Percentiles rank a stretch among this genome's conserved stretches.
Evolutionary conservation across 306 rosid genomes (phyloP).

Genomic region (Rosa chinensis): DNA sequence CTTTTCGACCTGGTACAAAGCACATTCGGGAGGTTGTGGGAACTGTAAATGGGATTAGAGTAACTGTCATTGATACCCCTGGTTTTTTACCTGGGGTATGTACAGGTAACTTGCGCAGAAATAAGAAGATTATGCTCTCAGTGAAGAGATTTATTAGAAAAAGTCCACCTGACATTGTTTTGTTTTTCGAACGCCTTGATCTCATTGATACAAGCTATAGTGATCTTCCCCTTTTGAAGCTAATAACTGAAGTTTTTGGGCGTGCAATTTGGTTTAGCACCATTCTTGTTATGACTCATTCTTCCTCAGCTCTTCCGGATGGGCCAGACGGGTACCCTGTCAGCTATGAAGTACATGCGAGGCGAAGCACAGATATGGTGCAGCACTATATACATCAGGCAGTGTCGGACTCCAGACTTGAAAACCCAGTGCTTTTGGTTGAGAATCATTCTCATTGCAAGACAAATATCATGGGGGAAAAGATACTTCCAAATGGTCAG

Average conservation of each 20-base stretch:
- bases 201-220: conserved; percentile 42
- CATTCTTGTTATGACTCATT: conserved; percentile 87
- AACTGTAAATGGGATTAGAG: conserved; percentile 62
- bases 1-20: conserved; percentile 90
- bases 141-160: conserved; percentile 76
- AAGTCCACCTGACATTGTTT: conserved; percentile 86
- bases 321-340: conserved; percentile 67
- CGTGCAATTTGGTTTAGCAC: conserved; percentile 90
- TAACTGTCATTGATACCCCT: conserved; percentile 85
- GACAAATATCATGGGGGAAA: conserved; percentile 70
- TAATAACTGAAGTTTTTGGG: conserved; percentile 82
- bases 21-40: conserved; percentile 77
- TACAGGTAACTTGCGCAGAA: conserved; percentile 57
- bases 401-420: conserved; percentile 76
- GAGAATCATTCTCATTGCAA: conserved; percentile 91
- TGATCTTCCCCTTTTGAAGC: conserved; percentile 66
- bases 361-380: conserved; percentile 57
- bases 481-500: conserved; percentile 91
- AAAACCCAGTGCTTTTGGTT: conserved; percentile 82
- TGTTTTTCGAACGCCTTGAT: conserved; percentile 91
- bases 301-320: conserved; percentile 78
- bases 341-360: conserved; percentile 63
- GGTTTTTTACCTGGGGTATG: conserved; percentile 68
- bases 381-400: conserved; percentile 84
- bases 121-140: conserved; percentile 76